Conservation (phyloP, 2,329 filamentous ascomycete species). For the Plenodomus biglobosus region DNA sequence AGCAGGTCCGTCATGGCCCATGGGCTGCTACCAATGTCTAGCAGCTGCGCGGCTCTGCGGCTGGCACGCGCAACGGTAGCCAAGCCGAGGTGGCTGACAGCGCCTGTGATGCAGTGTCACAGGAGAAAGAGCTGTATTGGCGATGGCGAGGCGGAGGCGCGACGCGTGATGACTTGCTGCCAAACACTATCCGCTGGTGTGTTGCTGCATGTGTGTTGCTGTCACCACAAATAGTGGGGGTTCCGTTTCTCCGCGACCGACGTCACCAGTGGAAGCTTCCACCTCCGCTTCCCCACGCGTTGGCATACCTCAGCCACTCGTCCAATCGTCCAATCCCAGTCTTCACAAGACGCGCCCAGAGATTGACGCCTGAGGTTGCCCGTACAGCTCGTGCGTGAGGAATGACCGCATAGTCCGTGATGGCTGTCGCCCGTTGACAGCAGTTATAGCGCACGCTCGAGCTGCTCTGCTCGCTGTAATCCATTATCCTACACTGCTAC, state of each 20-base stretch:
- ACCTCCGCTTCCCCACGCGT: constrained; percentile 22
- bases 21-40: constrained; percentile 17
- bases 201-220: neutral
- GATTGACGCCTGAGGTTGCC: constrained; percentile 8
- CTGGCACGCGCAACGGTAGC: constrained; percentile 23
- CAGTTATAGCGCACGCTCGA: neutral
- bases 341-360: constrained; percentile 1
- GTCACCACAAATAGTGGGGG: neutral
- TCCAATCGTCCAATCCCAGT: constrained; percentile 8
- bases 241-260: constrained; percentile 25
- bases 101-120: neutral
- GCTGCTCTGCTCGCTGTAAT: neutral
- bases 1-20: constrained; percentile 87
- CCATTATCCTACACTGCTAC: neutral
- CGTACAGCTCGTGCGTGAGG: constrained; percentile 10
- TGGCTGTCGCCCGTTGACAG: constrained; percentile 1
- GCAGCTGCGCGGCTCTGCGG: constrained; percentile 42
- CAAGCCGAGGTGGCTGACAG: neutral
- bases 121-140: neutral
- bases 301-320: constrained; percentile 16
- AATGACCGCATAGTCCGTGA: constrained; percentile 19
- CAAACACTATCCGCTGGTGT: no score
- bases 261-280: constrained; percentile 13
- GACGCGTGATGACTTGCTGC: no score
- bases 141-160: neutral